Percentiles rank a stretch among this genome's conserved stretches.
Conservation (phyloP, 768 basidiomycete species). For the Podaxis mareebaensis region DNA sequence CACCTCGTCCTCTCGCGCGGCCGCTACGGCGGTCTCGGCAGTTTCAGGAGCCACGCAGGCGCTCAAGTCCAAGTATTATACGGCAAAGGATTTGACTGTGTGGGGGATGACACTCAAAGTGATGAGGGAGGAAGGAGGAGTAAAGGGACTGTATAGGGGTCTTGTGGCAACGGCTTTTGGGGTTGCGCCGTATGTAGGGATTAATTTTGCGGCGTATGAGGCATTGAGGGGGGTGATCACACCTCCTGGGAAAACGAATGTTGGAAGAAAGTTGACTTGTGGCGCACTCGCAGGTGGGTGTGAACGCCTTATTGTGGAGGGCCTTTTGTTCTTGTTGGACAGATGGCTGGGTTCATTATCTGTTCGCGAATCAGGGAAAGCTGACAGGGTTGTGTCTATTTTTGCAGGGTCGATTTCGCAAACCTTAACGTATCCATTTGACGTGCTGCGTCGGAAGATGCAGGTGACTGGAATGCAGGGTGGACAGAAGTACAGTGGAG, state of each 20-base stretch:
- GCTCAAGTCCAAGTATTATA: slow-evolving; percentile 36
- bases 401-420: slow-evolving; percentile 82
- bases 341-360: background rate
- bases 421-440: slow-evolving; percentile 94
- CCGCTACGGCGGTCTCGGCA: slow-evolving; percentile 23
- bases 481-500: slow-evolving; percentile 74
- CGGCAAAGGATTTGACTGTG: slow-evolving; percentile 64
- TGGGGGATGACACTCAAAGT: slow-evolving; percentile 91
- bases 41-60: slow-evolving; percentile 20
- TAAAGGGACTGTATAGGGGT: slow-evolving; percentile 85
- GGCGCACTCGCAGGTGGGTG: slow-evolving; percentile 81
- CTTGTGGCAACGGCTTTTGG: slow-evolving; percentile 82
- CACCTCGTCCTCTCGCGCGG: slow-evolving; percentile 47
- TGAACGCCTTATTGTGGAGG: slow-evolving; percentile 2
- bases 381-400: slow-evolving; percentile 6
- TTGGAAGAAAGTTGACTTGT: slow-evolving; percentile 72
- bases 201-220: slow-evolving; percentile 96
- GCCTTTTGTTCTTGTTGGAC: background rate
- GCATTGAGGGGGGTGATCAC: slow-evolving; percentile 72
- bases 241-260: slow-evolving; percentile 75
- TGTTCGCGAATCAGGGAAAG: background rate
- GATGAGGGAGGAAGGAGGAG: slow-evolving; percentile 88
- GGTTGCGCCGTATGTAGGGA: slow-evolving; percentile 87
- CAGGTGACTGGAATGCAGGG: slow-evolving; percentile 84
- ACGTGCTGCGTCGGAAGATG: slow-evolving; percentile 94